Evolutionary conservation across 164 flowering plant species (phyloP).

Genomic region (Saururus chinensis): DNA sequence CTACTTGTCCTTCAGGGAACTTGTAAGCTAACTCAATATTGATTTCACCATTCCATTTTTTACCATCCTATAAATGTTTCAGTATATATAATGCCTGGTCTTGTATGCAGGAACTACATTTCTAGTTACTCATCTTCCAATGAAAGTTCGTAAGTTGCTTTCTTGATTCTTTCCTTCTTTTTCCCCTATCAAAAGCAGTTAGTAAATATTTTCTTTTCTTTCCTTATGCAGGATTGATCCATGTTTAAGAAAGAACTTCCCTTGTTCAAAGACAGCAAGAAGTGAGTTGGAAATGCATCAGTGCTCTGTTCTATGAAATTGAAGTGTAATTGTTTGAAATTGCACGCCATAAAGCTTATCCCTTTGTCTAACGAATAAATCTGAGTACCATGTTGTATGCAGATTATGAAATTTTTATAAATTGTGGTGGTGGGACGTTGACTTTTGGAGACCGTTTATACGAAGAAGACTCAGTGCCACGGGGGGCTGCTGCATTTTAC

Average conservation of each 20-base stretch:
- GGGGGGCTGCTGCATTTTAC: constrained; percentile 2
- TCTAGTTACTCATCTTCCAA: constrained; percentile 27
- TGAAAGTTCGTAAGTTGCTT: constrained; percentile 34
- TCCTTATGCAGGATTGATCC: constrained; percentile 22
- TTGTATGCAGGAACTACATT: constrained; percentile 38
- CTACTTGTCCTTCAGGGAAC: not conserved
- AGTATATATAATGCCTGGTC: not conserved
- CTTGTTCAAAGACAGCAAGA: constrained; percentile 32
- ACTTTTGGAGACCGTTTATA: not conserved
- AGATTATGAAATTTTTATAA: constrained; percentile 57
- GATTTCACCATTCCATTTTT: not conserved
- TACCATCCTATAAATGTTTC: not conserved
- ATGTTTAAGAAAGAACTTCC: constrained; percentile 61
- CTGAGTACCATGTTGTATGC: constrained; percentile 8
- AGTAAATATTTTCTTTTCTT: not conserved
- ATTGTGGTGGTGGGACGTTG: constrained; percentile 54
- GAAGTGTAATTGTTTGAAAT: not conserved
- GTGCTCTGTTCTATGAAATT: not conserved
- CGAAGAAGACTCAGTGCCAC: constrained; percentile 2
- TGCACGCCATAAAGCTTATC: too few species aligned
- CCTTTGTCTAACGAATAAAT: too few species aligned
- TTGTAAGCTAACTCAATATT: constrained; percentile 2
- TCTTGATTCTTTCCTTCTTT: not conserved
- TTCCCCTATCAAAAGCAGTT: not conserved
- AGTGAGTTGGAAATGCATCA: constrained; percentile 23